Evolutionary conservation across 768 basidiomycete genomes (phyloP).

Genomic region (Hemileccinum rubropunctum): DNA sequence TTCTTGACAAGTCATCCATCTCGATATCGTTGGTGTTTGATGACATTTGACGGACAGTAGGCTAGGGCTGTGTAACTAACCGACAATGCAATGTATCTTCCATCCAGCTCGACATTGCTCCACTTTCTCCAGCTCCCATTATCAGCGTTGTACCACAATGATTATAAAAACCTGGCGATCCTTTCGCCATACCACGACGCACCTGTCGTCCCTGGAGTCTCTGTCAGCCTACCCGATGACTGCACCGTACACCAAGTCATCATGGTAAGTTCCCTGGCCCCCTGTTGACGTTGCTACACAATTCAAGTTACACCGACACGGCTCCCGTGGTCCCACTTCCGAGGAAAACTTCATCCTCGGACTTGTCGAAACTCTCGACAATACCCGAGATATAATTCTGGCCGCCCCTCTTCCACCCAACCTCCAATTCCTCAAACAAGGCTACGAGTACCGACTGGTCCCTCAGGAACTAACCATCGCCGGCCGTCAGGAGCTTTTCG

Average conservation of each 20-base stretch:
- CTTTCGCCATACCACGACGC: conserved; percentile 38
- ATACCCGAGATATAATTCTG: too few relatives aligned
- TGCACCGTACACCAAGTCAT: too few relatives aligned
- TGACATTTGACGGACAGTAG: conserved; percentile 26
- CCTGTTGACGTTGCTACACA: too few relatives aligned
- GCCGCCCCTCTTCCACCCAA: conserved; percentile 32
- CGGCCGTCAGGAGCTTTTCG: conserved; percentile 43
- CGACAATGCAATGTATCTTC: too few relatives aligned
- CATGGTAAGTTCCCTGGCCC: too few relatives aligned
- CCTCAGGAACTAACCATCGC: conserved; percentile 36
- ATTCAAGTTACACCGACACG: too few relatives aligned
- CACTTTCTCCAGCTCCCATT: too few relatives aligned
- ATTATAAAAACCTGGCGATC: conserved; percentile 28
- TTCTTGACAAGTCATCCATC: conserved; percentile 37
- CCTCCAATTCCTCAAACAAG: conserved; percentile 38
- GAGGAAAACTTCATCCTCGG: too few relatives aligned
- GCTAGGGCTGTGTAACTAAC: not conserved
- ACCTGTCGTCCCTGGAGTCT: conserved; percentile 27
- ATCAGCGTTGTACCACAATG: not conserved
- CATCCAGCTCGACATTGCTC: too few relatives aligned
- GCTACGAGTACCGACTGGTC: conserved; percentile 33
- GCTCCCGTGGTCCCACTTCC: too few relatives aligned
- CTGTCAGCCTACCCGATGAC: conserved; percentile 28
- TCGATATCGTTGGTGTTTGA: conserved; percentile 30
- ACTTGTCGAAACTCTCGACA: too few relatives aligned